phyloP scores from a whole-genome alignment of 2,329 filamentous ascomycete species.

The Trichophyton benhamiae region DNA sequence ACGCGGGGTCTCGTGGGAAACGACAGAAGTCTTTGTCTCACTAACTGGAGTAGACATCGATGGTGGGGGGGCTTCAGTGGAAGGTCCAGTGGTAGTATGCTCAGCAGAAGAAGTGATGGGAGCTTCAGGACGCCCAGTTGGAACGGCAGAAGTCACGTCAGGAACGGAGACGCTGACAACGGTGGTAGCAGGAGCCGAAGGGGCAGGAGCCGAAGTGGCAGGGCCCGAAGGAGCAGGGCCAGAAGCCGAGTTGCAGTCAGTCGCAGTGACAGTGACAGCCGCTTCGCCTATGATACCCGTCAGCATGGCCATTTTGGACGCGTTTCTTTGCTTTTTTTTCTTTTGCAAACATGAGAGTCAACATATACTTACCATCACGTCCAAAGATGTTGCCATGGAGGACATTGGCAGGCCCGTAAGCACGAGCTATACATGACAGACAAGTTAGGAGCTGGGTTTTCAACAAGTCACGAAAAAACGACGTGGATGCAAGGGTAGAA shows the following conservation, averaged over 20 bases:
- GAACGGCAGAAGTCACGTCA: not conserved
- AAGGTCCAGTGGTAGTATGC: not conserved
- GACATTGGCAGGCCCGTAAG: not conserved
- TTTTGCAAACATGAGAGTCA: not conserved
- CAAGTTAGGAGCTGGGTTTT: not conserved
- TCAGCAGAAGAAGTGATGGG: not conserved
- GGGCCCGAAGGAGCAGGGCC: not conserved
- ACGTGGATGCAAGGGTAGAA: not conserved
- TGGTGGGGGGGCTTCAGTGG: not conserved
- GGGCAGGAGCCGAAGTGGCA: not conserved
- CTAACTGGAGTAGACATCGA: not conserved
- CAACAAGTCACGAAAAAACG: not conserved
- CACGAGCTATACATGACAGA: not conserved
- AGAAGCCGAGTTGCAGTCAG: slow-evolving; percentile 7
- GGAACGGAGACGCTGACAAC: not conserved
- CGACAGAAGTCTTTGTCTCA: not conserved
- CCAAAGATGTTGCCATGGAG: not conserved
- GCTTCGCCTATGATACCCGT: slow-evolving; percentile 7
- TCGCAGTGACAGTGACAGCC: slow-evolving; percentile 19
- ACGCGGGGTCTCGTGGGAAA: not conserved
- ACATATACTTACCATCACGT: slow-evolving; percentile 8
- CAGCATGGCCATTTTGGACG: not conserved
- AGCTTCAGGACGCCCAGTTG: not conserved
- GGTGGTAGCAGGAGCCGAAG: not conserved
- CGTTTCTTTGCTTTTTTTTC: not conserved